A percentile compares a stretch with the other conserved stretches of the same genome.
phyloP scores from a whole-genome alignment of 345 rosid species.

The Eutrema japonicum region DNA sequence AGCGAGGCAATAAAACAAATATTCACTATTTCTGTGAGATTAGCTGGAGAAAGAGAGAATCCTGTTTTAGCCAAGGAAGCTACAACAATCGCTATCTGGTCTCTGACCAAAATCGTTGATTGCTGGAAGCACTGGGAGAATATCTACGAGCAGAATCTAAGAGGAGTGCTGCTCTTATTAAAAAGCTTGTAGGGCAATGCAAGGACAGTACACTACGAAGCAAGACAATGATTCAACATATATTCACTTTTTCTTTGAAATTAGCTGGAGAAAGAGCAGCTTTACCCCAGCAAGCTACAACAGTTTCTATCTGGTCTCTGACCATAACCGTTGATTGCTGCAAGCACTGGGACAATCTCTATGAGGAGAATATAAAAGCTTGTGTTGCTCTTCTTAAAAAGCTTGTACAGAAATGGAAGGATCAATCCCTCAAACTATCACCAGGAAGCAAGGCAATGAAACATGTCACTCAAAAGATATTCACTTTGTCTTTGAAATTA shows the following conservation, averaged over 20 bases:
- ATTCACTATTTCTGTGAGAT: constrained; percentile 55
- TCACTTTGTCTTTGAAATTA: constrained; percentile 55
- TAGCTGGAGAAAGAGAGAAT: constrained; percentile 60
- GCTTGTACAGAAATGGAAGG: constrained; percentile 63
- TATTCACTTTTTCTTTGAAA: constrained; percentile 55
- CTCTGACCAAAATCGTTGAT: no score
- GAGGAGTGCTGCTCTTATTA: no score
- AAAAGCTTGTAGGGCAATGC: no score
- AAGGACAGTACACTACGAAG: constrained; percentile 56
- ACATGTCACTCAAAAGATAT: constrained; percentile 44
- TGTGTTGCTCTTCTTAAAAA: constrained; percentile 56
- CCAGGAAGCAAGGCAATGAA: constrained; percentile 71
- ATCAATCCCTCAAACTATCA: constrained; percentile 48
- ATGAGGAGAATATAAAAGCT: constrained; percentile 59
- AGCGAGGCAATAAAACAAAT: constrained; percentile 66
- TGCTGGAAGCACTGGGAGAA: no score
- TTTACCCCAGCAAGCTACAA: constrained; percentile 67
- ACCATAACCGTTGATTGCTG: constrained; percentile 61
- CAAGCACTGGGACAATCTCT: constrained; percentile 66
- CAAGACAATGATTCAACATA: constrained; percentile 66
- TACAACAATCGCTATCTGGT: no score
- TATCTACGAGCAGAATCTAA: no score
- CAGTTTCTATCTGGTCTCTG: constrained; percentile 59
- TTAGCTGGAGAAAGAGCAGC: constrained; percentile 71
- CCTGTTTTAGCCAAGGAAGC: no score